Percentiles rank a stretch among this genome's conserved stretches.
Conservation (phyloP, 1,284 basidiomycete genomes). For the Wallemia hederae region DNA sequence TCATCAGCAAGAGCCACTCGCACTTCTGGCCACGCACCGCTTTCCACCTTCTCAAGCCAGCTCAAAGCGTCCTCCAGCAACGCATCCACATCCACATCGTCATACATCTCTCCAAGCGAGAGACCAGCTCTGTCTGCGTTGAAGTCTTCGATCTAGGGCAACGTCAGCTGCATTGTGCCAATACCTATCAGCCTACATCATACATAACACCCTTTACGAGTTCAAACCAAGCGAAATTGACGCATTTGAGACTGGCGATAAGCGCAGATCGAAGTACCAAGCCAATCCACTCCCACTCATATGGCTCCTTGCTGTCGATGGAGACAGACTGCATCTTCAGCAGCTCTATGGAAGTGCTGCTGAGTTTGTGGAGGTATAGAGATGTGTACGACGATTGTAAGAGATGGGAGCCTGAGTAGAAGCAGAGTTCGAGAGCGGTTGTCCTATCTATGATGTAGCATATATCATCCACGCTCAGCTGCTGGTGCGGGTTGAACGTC, state of each 20-base stretch:
- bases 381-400: not conserved
- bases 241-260: not conserved
- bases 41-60: not conserved
- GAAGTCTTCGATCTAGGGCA: not conserved
- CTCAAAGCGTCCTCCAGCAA: not conserved
- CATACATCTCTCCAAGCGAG: not conserved
- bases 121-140: not conserved
- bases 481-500: not conserved
- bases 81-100: not conserved
- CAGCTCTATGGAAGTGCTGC: not conserved
- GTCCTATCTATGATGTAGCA: not conserved
- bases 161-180: not conserved
- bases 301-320: not conserved
- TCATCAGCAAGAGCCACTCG: not conserved
- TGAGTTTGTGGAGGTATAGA: not conserved
- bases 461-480: not conserved
- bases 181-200: not conserved
- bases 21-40: too few species aligned
- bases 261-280: not conserved
- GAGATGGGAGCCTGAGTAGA: not conserved
- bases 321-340: not conserved
- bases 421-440: not conserved
- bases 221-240: not conserved
- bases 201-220: not conserved
- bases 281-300: not conserved